Evolutionary conservation across 768 basidiomycete genomes (phyloP), one percentile per base, ranked within the genome.

Genomic region (Boletus vermiculosoides): DNA sequence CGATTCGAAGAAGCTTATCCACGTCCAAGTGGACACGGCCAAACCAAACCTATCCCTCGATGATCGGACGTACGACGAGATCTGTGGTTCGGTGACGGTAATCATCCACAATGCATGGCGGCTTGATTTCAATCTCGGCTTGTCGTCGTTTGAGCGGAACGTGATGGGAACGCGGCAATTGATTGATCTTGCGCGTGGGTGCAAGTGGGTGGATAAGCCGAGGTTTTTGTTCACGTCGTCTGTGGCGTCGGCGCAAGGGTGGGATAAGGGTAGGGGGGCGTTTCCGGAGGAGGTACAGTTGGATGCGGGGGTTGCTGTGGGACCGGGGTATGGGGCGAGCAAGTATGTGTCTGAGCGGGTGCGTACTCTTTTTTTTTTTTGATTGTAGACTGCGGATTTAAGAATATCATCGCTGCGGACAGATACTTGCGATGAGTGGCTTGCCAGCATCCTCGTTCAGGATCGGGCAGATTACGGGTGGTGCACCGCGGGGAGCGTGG

Each of bases 81-180:
- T 40, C 39, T n/a, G 39, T 9, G 20, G 11, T 40, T 40, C 39
- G 39, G 18, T 40, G 20, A 40, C n/a, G 18, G 52, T 58, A 15
- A 73, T 81, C 56, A 72, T 80, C 12, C 78, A 81, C 52, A 77
- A 74, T 47, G 78, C 79, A 9, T 82, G 81, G 82, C 71, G 69
- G 1, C 68, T 83, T 23, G 78, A 83, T 64, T 80, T 84, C 67
- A 80, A 80, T 54, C 72, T 82, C 2, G 73, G 75, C 12, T 65
- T 83, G 31, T 67, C 74, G 0, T 82, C 81, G 4, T 84, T 83
- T 52, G 81, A 83, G 56, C 59, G 75, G 5, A 77, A 81, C 59
- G 68, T 85, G 34, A 68, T 66, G 20, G 78, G 79, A 25, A 79
- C 76, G 4, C 72, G 79, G 30, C 1, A 31, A 25, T 40, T 59